Evolutionary conservation across 495 filamentous ascomycete species (phyloP), one percentile per base, ranked within the genome.

Genomic region (Lophiotrema nucula): DNA sequence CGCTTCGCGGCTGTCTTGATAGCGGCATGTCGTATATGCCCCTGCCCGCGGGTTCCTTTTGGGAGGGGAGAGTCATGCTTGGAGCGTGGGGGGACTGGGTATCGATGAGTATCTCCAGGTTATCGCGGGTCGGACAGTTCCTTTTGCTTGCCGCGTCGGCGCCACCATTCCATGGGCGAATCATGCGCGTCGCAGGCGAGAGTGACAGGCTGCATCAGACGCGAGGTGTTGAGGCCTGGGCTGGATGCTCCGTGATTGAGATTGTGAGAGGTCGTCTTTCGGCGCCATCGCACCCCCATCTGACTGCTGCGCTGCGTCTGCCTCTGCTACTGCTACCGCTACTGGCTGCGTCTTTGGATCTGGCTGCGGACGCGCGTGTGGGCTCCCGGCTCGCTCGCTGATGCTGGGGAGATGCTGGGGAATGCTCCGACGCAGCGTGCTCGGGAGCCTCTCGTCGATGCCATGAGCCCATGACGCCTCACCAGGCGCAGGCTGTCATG

Each of bases 141-240:
- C 42, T 55, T 65, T 56, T 60, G 49, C 50, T 39, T 47, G 53
- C 49, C 56, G 53, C 33, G 47, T 24, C 42, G 47, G 25, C 45
- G 39, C 53, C 47, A 51, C 47, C 19, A 11, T 23, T 38, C 52
- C 24, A 12, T 24, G 19, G 48, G 39, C 61, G 61, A 65, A 65
- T 65, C 61, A 65, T 51, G 61, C 48, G 56, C 41, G 48, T 42
- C 21, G 48, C 33, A 31, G n/a, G 2, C 27, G 11, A 15, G 6
- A 27, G 60, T 64, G 60, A 54, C 60, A 58, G 55, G 47, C 43
- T n/a, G 31, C 58, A 43, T 27, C 47, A 53, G 60, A 54, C 56
- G 60, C 47, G 56, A 59, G 50, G 50, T 59, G 45, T 27, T 4
- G n/a, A 16, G 43, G 28, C 33, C 31, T 26, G 60, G 28, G 11